Base-by-base conservation (phyloP, 768 basidiomycete species). In the Serendipita indica region DNA sequence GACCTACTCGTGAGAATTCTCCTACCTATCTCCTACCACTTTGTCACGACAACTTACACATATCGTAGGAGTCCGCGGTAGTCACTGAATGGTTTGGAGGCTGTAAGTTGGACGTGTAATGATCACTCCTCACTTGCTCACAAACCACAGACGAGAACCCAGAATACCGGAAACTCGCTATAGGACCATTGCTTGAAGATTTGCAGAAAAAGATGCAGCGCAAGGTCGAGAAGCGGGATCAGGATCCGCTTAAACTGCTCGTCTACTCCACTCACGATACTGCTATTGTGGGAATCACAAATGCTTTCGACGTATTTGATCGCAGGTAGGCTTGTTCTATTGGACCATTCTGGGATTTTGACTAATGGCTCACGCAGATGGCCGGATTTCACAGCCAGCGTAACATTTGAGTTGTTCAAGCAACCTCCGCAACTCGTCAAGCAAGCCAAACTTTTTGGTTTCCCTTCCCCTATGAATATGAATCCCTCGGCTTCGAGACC, bases 81-180 rank as follows among this genome's bases (percentile, higher is more conserved):
- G 78, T 84, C 25, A 77, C 75, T 49, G 87, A 91, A 67, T 89
- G 87, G 86, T 90, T 84, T 67, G 74, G 78, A 72, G 79, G 83
- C 60, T 70, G 59, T 60, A 61, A 52, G 43, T 52, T 39, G 18
- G 13, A 6, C 33, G 22, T 13, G 13, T 22, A 13, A 10, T n/a
- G 6, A 20, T 54, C 28, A 30, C 30, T 14, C 32, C 33, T 14
- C n/a, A n/a, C n/a, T 13, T 46, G 46, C 60, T 58, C 64, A 60
- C 61, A 60, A 60, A 58, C 49, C 37, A 25, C 68, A 84, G 86
- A 88, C 68, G 79, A 79, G 67, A 79, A 79, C 0, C 81, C 83
- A 64, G 86, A 88, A 72, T 83, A 86, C 58, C 77, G 83, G 0
- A 75, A 80, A 35, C 71, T 91, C 3, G 86, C 84, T 0, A 83